Percentiles rank a stretch among this genome's conserved stretches.
These are phyloP conservation scores for Ophiostoma novo-ulmi DNA, from an alignment of 2,329 filamentous ascomycete genomes.

Conservation along the genomic window DNA sequence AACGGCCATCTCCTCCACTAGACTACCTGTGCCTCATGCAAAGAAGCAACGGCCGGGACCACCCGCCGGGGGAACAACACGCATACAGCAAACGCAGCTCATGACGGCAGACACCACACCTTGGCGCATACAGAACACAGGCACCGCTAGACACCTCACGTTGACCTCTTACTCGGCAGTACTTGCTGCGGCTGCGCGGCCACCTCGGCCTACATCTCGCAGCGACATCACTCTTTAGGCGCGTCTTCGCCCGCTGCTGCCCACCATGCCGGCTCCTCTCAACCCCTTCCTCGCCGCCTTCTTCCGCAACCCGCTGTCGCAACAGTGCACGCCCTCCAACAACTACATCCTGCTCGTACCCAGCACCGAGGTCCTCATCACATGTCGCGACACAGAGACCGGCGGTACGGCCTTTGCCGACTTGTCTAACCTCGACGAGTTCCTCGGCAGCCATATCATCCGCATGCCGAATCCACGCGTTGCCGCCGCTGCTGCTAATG, in stretches of 20 bases:
- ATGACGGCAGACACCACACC: not conserved
- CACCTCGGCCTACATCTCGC: slow-evolving; percentile 3
- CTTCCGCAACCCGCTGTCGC: slow-evolving; percentile 89
- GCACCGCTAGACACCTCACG: not conserved
- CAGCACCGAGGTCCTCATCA: slow-evolving; percentile 84
- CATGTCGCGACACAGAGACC: slow-evolving; percentile 81
- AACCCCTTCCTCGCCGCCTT: slow-evolving; percentile 98
- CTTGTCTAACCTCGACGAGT: slow-evolving; percentile 84
- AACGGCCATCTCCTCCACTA: not conserved
- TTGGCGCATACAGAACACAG: too few relatives aligned
- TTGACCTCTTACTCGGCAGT: not conserved
- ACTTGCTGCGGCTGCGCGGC: not conserved
- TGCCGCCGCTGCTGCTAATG: slow-evolving; percentile 44
- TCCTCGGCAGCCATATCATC: slow-evolving; percentile 92
- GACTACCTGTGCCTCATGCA: slow-evolving; percentile 20
- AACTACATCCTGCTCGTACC: slow-evolving; percentile 93
- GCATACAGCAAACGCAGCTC: not conserved
- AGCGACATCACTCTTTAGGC: not conserved
- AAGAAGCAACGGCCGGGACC: slow-evolving; percentile 20
- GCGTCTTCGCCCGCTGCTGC: not conserved
- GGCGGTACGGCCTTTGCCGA: slow-evolving; percentile 60
- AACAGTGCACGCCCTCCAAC: slow-evolving; percentile 86
- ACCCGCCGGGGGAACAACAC: slow-evolving; percentile 19
- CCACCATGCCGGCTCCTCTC: slow-evolving; percentile 54
- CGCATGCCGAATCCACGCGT: slow-evolving; percentile 58